Conservation (phyloP, 1,284 basidiomycete genomes). For the Pyrrhoderma noxium region DNA sequence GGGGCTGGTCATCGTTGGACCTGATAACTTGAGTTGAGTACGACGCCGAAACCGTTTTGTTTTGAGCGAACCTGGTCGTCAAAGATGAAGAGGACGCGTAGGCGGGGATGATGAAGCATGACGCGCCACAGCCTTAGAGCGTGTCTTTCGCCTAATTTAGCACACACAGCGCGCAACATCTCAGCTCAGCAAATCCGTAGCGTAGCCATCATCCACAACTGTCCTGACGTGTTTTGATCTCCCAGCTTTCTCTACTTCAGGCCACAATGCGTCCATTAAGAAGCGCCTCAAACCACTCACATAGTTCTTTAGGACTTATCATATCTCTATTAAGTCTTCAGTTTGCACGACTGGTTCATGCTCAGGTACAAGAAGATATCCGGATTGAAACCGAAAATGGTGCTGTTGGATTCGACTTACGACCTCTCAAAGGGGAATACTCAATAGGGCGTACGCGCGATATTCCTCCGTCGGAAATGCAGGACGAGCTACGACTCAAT, state of each 20-base stretch:
- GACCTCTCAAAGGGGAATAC: constrained; percentile 43
- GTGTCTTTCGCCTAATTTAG: not conserved
- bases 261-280: not conserved
- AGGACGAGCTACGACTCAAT: constrained; percentile 35
- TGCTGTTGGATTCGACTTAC: constrained; percentile 48
- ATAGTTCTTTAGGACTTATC: not conserved
- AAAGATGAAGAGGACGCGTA: not conserved
- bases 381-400: constrained; percentile 35
- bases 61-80: not conserved
- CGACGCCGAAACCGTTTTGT: not conserved
- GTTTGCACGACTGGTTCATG: constrained; percentile 27
- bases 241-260: not conserved
- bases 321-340: not conserved
- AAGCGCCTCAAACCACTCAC: not conserved
- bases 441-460: constrained; percentile 32
- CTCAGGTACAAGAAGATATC: constrained; percentile 44
- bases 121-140: constrained; percentile 8
- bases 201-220: not conserved
- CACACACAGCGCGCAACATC: not conserved
- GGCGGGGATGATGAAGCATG: constrained; percentile 3
- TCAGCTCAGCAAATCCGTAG: not conserved
- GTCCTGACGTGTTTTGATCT: not conserved
- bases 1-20: constrained; percentile 44
- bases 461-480: constrained; percentile 32
- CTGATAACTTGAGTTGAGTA: not conserved